Conservation (phyloP, 1,284 basidiomycete genomes). For the Blastosporella zonata region DNA sequence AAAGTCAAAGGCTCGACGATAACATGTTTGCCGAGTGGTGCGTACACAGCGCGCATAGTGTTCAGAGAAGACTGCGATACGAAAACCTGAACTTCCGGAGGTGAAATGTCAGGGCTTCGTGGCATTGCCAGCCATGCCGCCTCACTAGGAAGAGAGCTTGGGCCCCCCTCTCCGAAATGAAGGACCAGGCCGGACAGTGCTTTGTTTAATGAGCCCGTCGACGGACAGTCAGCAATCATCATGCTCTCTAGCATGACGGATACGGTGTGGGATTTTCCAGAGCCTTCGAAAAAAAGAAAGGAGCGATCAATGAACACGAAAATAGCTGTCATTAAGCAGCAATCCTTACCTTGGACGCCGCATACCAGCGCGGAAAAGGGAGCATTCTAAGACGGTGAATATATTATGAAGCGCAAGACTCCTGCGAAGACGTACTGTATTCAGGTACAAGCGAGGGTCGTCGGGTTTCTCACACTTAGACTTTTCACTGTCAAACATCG, state of each 20-base stretch:
- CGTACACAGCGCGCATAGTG: constrained; percentile 57
- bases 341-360: constrained; percentile 49
- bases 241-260: constrained; percentile 64
- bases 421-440: constrained; percentile 43
- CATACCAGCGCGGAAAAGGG: constrained; percentile 60
- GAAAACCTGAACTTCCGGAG: constrained; percentile 54
- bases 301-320: constrained; percentile 22
- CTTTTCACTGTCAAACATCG: constrained; percentile 26
- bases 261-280: constrained; percentile 70
- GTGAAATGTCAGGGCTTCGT: constrained; percentile 31
- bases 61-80: constrained; percentile 61
- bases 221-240: constrained; percentile 48
- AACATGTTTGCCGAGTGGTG: constrained; percentile 45
- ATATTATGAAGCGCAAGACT: not conserved
- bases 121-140: constrained; percentile 58
- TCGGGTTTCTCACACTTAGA: constrained; percentile 26
- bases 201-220: constrained; percentile 49
- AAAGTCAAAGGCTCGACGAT: constrained; percentile 56
- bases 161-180: constrained; percentile 66
- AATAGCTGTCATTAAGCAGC: not conserved
- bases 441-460: constrained; percentile 55
- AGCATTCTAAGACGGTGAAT: constrained; percentile 41
- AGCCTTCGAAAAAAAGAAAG: constrained; percentile 36
- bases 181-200: constrained; percentile 62
- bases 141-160: constrained; percentile 55